Evolutionary conservation across 345 rosid genomes (phyloP).

Genomic region (Rhodamnia argentea): DNA sequence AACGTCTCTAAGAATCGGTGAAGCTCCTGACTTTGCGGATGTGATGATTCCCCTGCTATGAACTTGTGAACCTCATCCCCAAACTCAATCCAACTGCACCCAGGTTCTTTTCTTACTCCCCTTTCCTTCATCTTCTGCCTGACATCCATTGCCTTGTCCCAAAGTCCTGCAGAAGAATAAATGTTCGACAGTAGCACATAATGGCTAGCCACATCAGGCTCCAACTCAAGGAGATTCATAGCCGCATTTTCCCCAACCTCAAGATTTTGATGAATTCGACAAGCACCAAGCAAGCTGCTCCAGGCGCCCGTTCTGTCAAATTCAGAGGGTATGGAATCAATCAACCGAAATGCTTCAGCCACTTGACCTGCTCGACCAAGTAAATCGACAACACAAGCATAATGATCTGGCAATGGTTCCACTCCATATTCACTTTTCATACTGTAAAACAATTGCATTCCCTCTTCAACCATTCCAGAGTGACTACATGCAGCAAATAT

Average conservation of each 20-base stretch:
- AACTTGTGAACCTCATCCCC: slow-evolving; percentile 77
- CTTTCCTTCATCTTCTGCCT: slow-evolving; percentile 68
- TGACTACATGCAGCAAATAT: slow-evolving; percentile 85
- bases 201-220: slow-evolving; percentile 84
- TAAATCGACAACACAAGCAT: slow-evolving; percentile 80
- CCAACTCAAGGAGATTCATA: slow-evolving; percentile 42
- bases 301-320: slow-evolving; percentile 56
- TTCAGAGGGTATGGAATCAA: slow-evolving; percentile 40
- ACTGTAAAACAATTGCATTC: slow-evolving; percentile 48
- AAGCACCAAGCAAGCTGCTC: slow-evolving; percentile 92
- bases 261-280: slow-evolving; percentile 52
- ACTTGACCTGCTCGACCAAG: slow-evolving; percentile 82
- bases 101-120: slow-evolving; percentile 86
- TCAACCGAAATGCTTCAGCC: slow-evolving; percentile 47
- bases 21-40: slow-evolving; percentile 59
- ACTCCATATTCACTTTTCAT: slow-evolving; percentile 55
- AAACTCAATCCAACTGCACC: slow-evolving; percentile 86
- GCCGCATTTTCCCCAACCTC: slow-evolving; percentile 78
- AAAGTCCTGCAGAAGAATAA: slow-evolving; percentile 61
- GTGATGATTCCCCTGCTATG: slow-evolving; percentile 71
- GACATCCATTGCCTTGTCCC: slow-evolving; percentile 72
- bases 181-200: slow-evolving; percentile 81
- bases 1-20: slow-evolving; percentile 42
- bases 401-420: slow-evolving; percentile 66
- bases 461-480: slow-evolving; percentile 74